These are phyloP conservation scores for Alternaria triticimaculans DNA, from an alignment of 2,329 filamentous ascomycete species.

Conservation along the genomic window DNA sequence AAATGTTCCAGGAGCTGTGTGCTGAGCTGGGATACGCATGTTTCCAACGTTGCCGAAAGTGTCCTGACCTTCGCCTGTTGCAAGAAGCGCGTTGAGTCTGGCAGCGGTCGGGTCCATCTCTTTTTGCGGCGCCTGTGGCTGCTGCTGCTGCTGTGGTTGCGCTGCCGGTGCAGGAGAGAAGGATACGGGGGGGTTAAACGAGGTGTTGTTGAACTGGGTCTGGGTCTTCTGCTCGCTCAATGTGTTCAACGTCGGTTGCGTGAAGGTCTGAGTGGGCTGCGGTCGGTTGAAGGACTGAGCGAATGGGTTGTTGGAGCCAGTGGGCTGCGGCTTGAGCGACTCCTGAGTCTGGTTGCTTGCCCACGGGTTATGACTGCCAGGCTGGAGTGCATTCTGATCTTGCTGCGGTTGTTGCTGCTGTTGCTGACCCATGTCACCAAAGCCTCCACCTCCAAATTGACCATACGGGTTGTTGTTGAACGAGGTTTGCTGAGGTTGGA, in stretches of 20 bases:
- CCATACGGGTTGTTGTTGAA: conserved; percentile 58
- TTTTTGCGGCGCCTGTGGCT: conserved; percentile 49
- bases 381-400: conserved; percentile 69
- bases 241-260: conserved; percentile 74
- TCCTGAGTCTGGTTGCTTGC: conserved; percentile 67
- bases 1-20: conserved; percentile 94
- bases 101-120: conserved; percentile 66
- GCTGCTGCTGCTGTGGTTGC: conserved; percentile 49
- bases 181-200: conserved; percentile 57
- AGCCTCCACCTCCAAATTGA: conserved; percentile 44
- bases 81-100: conserved; percentile 84
- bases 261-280: conserved; percentile 63
- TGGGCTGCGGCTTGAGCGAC: conserved; percentile 79
- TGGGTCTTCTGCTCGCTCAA: conserved; percentile 86
- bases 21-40: conserved; percentile 91
- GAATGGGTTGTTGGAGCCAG: conserved; percentile 98
- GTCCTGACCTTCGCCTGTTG: conserved; percentile 89
- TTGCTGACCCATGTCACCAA: conserved; percentile 42
- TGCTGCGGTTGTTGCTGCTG: conserved; percentile 55
- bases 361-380: conserved; percentile 96
- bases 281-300: conserved; percentile 71
- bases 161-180: conserved; percentile 49
- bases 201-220: conserved; percentile 63
- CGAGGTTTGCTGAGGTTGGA: conserved; percentile 65
- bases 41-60: conserved; percentile 98